Percentiles rank a stretch among this genome's conserved stretches.
Conservation (phyloP, 768 basidiomycete genomes). For the Austroboletus eburneus region DNA sequence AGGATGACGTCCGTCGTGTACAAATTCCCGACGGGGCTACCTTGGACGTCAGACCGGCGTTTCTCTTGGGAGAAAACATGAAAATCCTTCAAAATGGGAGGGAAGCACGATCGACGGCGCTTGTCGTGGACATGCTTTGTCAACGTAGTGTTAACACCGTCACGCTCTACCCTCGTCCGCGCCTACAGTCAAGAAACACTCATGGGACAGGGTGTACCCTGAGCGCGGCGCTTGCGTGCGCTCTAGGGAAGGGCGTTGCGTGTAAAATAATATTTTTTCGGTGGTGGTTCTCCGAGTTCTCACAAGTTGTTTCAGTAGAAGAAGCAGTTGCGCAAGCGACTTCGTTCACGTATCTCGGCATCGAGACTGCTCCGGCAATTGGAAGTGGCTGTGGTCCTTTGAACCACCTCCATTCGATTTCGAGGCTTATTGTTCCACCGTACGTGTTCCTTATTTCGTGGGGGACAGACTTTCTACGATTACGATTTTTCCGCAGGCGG, state of each 20-base stretch:
- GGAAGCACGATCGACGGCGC: conserved; percentile 6
- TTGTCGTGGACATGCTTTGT: conserved; percentile 66
- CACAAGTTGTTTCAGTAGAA: conserved; percentile 35
- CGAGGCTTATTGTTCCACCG: conserved; percentile 46
- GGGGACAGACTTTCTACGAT: too few species aligned
- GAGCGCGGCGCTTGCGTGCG: conserved; percentile 74
- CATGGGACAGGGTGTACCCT: conserved; percentile 94
- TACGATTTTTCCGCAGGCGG: conserved; percentile 41
- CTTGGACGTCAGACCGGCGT: conserved; percentile 42
- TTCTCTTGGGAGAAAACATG: conserved; percentile 52
- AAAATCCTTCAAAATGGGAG: conserved; percentile 47
- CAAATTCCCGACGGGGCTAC: conserved; percentile 21
- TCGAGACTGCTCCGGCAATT: conserved; percentile 60
- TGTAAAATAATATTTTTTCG: conserved; percentile 26
- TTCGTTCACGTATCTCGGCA: conserved; percentile 70
- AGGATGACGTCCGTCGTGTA: conserved; percentile 42
- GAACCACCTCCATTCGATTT: conserved; percentile 73
- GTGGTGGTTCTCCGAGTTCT: background rate
- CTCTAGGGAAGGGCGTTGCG: conserved; percentile 48
- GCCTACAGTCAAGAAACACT: conserved; percentile 65
- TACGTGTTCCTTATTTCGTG: conserved; percentile 42
- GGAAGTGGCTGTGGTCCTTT: conserved; percentile 81
- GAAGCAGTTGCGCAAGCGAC: conserved; percentile 61
- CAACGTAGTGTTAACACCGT: conserved; percentile 30
- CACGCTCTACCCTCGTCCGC: conserved; percentile 56